Conservation (phyloP, 2,329 filamentous ascomycete genomes). For the Trichoderma citrinoviride region DNA sequence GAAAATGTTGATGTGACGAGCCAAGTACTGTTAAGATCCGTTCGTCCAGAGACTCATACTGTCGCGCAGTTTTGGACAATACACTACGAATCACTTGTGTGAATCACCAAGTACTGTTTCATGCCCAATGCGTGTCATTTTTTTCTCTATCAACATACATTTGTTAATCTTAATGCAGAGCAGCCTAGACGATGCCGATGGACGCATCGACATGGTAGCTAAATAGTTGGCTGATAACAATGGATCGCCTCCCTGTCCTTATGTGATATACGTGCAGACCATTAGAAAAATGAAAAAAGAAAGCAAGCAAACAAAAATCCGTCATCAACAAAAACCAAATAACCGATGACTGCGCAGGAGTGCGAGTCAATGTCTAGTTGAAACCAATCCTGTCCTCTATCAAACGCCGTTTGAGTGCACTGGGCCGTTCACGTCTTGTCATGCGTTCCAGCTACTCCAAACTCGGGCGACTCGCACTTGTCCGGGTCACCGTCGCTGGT, state of each 20-base stretch:
- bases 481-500: not conserved
- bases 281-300: conserved; percentile 20
- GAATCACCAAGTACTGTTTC: not conserved
- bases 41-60: too few species aligned
- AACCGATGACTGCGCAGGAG: conserved; percentile 19
- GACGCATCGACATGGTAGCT: conserved; percentile 12
- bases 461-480: not conserved
- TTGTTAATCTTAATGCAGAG: conserved; percentile 15
- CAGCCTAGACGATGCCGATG: conserved; percentile 12
- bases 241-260: conserved; percentile 13
- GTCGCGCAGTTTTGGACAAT: not conserved
- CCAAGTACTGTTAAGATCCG: too few species aligned
- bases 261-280: conserved; percentile 20
- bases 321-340: conserved; percentile 23
- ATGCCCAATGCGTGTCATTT: conserved; percentile 6
- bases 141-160: conserved; percentile 22
- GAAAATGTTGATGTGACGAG: too few species aligned
- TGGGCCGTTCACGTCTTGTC: conserved; percentile 21
- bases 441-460: not conserved
- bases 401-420: conserved; percentile 33
- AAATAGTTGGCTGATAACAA: conserved; percentile 15
- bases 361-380: conserved; percentile 26
- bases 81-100: not conserved
- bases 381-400: conserved; percentile 32
- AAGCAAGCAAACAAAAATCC: conserved; percentile 15